phyloP scores from a whole-genome alignment of 192 early-diverging fungal species.

The Jimgerdemannia flammicorona region DNA sequence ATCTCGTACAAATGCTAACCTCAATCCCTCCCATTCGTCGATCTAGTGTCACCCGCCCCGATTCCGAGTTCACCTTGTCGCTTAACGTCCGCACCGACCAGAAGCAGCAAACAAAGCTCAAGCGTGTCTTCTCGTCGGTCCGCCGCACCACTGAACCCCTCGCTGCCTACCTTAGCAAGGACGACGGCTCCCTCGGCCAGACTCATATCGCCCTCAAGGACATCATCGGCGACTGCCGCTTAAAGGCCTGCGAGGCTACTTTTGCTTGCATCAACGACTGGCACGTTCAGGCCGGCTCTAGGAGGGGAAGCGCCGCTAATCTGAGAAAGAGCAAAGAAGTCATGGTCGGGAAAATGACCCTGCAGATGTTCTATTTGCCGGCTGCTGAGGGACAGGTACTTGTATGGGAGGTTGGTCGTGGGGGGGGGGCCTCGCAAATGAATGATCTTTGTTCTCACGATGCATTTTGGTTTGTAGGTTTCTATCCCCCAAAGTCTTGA shows the following conservation, averaged over 20 bases:
- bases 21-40: slow-evolving; percentile 7
- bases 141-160: slow-evolving; percentile 9
- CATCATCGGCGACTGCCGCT: slow-evolving; percentile 9
- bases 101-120: slow-evolving; percentile 12
- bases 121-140: slow-evolving; percentile 14
- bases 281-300: slow-evolving; percentile 7
- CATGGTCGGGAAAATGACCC: slow-evolving; percentile 18
- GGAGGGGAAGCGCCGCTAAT: slow-evolving; percentile 1
- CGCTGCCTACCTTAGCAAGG: slow-evolving; percentile 12
- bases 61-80: slow-evolving; percentile 11
- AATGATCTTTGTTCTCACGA: slow-evolving; percentile 1
- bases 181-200: slow-evolving; percentile 21
- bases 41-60: slow-evolving; percentile 21
- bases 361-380: slow-evolving; percentile 21
- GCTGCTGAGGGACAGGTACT: slow-evolving; percentile 8
- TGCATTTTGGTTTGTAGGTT: neutral
- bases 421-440: no score
- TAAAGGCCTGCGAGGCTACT: slow-evolving; percentile 16
- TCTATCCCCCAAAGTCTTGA: slow-evolving; percentile 16
- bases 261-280: slow-evolving; percentile 24
- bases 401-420: neutral
- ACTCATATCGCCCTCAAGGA: slow-evolving; percentile 9
- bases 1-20: slow-evolving; percentile 10
- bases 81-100: slow-evolving; percentile 26
- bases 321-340: slow-evolving; percentile 10